phyloP scores from a whole-genome alignment of 1,139 yeast species.

The Pichia inconspicua region DNA sequence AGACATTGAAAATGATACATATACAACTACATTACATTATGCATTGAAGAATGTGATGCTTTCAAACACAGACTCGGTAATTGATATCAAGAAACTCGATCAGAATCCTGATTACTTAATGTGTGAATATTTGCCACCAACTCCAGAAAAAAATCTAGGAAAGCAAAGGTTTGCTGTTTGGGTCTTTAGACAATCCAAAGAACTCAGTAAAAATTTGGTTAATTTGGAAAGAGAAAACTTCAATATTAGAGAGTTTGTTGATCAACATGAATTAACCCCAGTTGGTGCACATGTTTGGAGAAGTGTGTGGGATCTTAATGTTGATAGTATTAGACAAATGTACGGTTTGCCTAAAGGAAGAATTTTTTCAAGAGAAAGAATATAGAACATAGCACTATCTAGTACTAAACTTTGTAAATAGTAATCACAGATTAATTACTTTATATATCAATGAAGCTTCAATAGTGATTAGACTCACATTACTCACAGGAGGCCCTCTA shows the following conservation, averaged over 20 bases:
- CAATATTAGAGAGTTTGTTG: constrained; percentile 64
- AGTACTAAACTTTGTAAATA: constrained; percentile 1
- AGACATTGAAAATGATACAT: constrained; percentile 61
- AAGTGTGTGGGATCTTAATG: constrained; percentile 72
- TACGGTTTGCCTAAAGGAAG: constrained; percentile 71
- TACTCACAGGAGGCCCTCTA: no score
- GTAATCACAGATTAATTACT: not conserved
- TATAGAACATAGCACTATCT: constrained; percentile 13
- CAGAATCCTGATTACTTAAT: constrained; percentile 39
- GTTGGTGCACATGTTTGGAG: constrained; percentile 95
- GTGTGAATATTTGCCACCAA: constrained; percentile 69
- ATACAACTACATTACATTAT: constrained; percentile 66
- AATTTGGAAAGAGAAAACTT: constrained; percentile 40
- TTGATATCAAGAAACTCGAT: constrained; percentile 43
- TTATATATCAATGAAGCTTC: no score
- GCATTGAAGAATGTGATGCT: constrained; percentile 67
- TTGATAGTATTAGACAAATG: constrained; percentile 54
- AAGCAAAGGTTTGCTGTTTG: constrained; percentile 80
- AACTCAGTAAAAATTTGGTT: constrained; percentile 20
- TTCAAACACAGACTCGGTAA: constrained; percentile 48
- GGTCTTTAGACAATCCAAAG: constrained; percentile 68
- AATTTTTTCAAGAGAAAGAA: constrained; percentile 55
- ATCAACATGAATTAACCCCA: constrained; percentile 48
- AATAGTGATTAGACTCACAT: no score
- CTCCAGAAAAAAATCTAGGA: constrained; percentile 82